Evolutionary conservation across 305 asterid species (phyloP).

Genomic region (Ilex paraguariensis): DNA sequence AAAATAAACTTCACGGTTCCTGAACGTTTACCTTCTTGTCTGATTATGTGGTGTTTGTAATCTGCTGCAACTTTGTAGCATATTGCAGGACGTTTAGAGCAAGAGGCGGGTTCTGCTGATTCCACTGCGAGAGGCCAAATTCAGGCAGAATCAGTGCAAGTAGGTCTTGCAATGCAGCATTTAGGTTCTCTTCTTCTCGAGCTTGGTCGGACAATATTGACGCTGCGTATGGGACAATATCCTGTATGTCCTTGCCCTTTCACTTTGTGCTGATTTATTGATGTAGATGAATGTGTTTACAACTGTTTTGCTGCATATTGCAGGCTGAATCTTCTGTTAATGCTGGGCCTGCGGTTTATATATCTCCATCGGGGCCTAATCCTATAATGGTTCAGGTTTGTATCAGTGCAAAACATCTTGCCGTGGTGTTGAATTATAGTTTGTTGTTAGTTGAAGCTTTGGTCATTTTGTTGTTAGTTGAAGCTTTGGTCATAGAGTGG

Average conservation of each 20-base stretch:
- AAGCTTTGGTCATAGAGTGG: too few species aligned
- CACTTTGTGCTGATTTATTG: conserved; percentile 1
- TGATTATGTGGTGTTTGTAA: conserved; percentile 27
- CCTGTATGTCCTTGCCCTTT: conserved; percentile 48
- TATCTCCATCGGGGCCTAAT: conserved; percentile 87
- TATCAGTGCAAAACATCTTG: conserved; percentile 2
- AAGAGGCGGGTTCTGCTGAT: conserved; percentile 59
- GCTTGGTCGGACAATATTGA: conserved; percentile 82
- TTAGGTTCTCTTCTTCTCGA: conserved; percentile 80
- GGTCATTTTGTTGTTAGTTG: too few species aligned
- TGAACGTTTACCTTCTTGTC: conserved; percentile 6
- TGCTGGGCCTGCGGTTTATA: conserved; percentile 93
- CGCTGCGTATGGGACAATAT: conserved; percentile 79
- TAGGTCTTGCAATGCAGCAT: conserved; percentile 84
- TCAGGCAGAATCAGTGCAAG: conserved; percentile 53
- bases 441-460: too few species aligned
- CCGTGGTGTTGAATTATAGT: too few species aligned
- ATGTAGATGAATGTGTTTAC: conserved; percentile 9
- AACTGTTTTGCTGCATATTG: conserved; percentile 22
- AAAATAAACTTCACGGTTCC: background rate
- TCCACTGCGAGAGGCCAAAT: conserved; percentile 55
- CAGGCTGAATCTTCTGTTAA: conserved; percentile 82
- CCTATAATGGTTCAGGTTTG: conserved; percentile 97
- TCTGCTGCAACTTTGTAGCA: conserved; percentile 56
- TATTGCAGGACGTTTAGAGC: conserved; percentile 60